A percentile compares a stretch with the other conserved stretches of the same genome.
These are phyloP conservation scores for Coriaria nepalensis DNA, from an alignment of 306 rosid species.

Conservation along the genomic window DNA sequence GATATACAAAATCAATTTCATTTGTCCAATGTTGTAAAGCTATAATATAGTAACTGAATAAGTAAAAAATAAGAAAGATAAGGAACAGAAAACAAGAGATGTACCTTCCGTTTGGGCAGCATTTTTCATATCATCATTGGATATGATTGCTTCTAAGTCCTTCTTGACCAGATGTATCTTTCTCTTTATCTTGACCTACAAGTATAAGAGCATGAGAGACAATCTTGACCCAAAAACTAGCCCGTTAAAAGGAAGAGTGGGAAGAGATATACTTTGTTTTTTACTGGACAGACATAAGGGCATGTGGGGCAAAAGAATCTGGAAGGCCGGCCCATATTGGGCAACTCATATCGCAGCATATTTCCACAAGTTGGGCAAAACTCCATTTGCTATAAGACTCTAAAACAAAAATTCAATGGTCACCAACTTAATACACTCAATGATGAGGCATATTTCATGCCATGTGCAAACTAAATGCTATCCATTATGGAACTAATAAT, in stretches of 20 bases:
- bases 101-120: slow-evolving; percentile 42
- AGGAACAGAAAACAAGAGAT: background rate
- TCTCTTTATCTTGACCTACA: slow-evolving; percentile 45
- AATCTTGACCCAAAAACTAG: background rate
- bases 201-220: slow-evolving; percentile 1
- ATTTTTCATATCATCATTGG: slow-evolving; percentile 33
- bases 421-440: too few species aligned
- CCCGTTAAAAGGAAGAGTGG: background rate
- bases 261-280: slow-evolving; percentile 16
- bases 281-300: slow-evolving; percentile 36
- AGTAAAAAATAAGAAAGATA: background rate
- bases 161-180: slow-evolving; percentile 34
- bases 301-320: slow-evolving; percentile 47
- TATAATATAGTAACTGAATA: background rate
- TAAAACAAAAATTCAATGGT: too few species aligned
- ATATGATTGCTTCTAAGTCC: slow-evolving; percentile 37
- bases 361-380: slow-evolving; percentile 54
- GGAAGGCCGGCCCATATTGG: slow-evolving; percentile 26
- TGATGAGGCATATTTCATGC: too few species aligned
- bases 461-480: too few species aligned
- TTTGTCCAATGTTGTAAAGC: background rate
- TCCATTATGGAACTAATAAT: too few species aligned
- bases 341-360: slow-evolving; percentile 38
- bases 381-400: slow-evolving; percentile 21
- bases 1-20: too few species aligned